These are phyloP conservation scores for Penicillium antarcticum DNA, from an alignment of 495 filamentous ascomycete genomes.

Conservation along the genomic window DNA sequence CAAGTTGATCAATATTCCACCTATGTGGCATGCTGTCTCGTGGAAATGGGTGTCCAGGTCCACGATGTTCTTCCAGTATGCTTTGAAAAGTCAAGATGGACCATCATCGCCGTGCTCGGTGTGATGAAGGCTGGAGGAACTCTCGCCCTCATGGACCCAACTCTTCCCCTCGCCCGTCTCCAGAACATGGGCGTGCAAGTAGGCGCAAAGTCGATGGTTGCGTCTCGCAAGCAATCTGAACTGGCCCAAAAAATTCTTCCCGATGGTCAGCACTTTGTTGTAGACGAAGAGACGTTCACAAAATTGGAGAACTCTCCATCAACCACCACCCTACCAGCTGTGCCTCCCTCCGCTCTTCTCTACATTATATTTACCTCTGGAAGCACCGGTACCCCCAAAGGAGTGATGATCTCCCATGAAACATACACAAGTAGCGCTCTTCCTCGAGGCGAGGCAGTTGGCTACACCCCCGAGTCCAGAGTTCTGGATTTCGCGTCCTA, in stretches of 20 bases:
- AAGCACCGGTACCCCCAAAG: conserved; percentile 54
- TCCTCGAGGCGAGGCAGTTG: conserved; percentile 33
- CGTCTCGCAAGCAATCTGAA: conserved; percentile 25
- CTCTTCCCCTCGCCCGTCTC: conserved; percentile 34
- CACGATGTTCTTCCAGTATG: conserved; percentile 39
- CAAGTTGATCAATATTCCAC: conserved; percentile 40
- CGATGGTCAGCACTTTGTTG: conserved; percentile 22
- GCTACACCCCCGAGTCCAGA: conserved; percentile 32
- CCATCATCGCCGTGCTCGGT: conserved; percentile 40
- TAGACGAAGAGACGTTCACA: conserved; percentile 20
- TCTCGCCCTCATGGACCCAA: conserved; percentile 38
- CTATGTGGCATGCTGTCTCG: conserved; percentile 23
- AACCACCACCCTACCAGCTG: conserved; percentile 13
- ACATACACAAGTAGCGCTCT: conserved; percentile 41
- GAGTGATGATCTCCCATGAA: conserved; percentile 49
- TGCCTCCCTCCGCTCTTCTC: conserved; percentile 30
- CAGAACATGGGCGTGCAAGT: conserved; percentile 37
- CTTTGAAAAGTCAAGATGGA: conserved; percentile 50
- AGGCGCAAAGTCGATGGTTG: conserved; percentile 29
- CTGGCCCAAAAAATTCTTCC: conserved; percentile 27
- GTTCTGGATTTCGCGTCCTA: conserved; percentile 46
- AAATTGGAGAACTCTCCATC: background rate
- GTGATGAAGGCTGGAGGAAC: conserved; percentile 42
- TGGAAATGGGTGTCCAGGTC: conserved; percentile 24
- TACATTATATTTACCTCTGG: conserved; percentile 53